Conservation (phyloP, 148 eudicot genomes). For the Pharnaceum exiguum region DNA sequence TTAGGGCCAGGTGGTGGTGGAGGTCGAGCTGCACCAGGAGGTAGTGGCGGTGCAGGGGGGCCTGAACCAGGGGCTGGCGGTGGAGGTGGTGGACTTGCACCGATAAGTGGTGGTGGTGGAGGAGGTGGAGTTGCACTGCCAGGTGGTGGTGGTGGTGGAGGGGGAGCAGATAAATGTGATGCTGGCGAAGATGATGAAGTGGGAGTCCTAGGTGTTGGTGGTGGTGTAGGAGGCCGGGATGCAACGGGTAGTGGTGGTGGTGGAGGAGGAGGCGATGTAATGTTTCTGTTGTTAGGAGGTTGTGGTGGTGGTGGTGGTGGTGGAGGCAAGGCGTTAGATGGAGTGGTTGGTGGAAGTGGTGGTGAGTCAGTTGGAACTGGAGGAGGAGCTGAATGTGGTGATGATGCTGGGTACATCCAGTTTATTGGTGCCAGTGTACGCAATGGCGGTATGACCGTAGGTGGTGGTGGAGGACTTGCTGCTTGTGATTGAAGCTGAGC, state of each 20-base stretch:
- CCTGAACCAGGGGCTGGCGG: slow-evolving; percentile 18
- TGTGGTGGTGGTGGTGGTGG: slow-evolving; percentile 6
- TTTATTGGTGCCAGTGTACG: slow-evolving; percentile 12
- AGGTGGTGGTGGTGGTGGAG: slow-evolving; percentile 20
- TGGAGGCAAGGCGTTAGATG: not conserved
- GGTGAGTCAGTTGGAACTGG: not conserved
- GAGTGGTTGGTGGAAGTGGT: slow-evolving; percentile 15
- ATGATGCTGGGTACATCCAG: slow-evolving; percentile 11
- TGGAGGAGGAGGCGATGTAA: not conserved
- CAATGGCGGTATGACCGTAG: not conserved
- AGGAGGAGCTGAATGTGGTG: slow-evolving; percentile 1
- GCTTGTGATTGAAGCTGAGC: slow-evolving; percentile 9
- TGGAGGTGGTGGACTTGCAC: slow-evolving; percentile 33
- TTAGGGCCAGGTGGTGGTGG: slow-evolving; percentile 42
- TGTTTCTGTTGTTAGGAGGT: slow-evolving; percentile 7
- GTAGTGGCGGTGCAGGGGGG: slow-evolving; percentile 45
- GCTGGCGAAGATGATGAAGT: slow-evolving; percentile 18
- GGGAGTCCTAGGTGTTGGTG: slow-evolving; percentile 10
- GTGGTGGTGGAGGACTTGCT: slow-evolving; percentile 2
- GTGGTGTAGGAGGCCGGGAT: slow-evolving; percentile 15
- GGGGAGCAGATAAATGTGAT: slow-evolving; percentile 1
- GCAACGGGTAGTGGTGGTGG: not conserved
- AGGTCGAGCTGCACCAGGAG: slow-evolving; percentile 37
- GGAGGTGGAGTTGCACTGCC: slow-evolving; percentile 18
- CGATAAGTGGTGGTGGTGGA: slow-evolving; percentile 37